Percentiles rank a stretch among this genome's conserved stretches.
These are phyloP conservation scores for Borovskyia barvae DNA, from an alignment of 208 protist species.

Conservation along the genomic window DNA sequence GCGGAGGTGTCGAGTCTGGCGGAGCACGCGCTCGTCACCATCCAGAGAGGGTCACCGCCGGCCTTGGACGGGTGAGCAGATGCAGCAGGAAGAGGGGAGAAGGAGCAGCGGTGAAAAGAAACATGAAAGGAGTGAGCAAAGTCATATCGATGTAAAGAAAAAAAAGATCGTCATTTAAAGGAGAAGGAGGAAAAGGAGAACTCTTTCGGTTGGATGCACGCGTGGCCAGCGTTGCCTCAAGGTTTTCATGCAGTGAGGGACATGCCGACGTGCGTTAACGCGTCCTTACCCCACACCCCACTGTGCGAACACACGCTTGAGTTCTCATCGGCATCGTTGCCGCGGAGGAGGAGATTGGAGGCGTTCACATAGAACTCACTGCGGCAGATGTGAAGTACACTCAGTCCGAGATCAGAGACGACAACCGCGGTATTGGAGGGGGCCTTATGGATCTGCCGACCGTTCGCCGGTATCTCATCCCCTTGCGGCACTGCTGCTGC, in stretches of 20 bases:
- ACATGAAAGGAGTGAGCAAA: not conserved
- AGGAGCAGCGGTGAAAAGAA: not conserved
- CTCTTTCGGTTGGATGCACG: not conserved
- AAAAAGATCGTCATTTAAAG: not conserved
- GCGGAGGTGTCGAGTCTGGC: too few relatives aligned
- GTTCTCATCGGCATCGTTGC: not conserved
- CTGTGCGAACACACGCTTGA: too few relatives aligned
- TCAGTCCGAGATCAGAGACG: conserved; percentile 4
- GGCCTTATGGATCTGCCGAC: not conserved
- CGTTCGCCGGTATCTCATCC: too few relatives aligned
- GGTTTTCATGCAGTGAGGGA: too few relatives aligned
- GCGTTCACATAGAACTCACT: conserved; percentile 18
- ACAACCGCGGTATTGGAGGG: not conserved
- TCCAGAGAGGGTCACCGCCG: too few relatives aligned
- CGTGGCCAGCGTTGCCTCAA: not conserved
- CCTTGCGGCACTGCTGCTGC: too few relatives aligned
- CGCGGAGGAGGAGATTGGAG: not conserved
- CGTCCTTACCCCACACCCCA: too few relatives aligned
- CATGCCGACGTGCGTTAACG: too few relatives aligned
- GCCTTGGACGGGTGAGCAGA: too few relatives aligned
- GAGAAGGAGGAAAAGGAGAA: not conserved
- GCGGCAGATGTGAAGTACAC: not conserved
- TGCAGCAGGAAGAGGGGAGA: too few relatives aligned
- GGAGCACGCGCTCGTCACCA: too few relatives aligned
- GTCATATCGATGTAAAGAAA: not conserved